Percentiles rank a stretch among this genome's conserved stretches.
These are phyloP conservation scores for Plasmodium fragile DNA, from an alignment of 169 alveolate species.

Conservation along the genomic window DNA sequence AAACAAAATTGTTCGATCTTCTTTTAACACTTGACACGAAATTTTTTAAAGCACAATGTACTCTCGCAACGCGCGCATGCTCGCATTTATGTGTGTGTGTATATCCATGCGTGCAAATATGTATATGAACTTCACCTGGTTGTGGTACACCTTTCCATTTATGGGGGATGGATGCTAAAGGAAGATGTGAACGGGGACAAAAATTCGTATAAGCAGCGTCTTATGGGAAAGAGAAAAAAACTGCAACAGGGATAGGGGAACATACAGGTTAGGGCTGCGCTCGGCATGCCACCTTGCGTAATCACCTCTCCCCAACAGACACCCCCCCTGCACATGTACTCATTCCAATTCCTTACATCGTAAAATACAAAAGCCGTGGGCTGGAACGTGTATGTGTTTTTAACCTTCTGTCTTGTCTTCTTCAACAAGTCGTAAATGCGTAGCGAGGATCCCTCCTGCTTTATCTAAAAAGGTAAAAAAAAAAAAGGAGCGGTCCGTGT, in stretches of 20 bases:
- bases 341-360: conserved; percentile 72
- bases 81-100: neutral
- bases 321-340: neutral
- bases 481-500: neutral
- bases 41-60: neutral
- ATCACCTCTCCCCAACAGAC: neutral
- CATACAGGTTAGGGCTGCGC: neutral
- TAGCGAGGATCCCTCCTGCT: conserved; percentile 83
- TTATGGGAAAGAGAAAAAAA: neutral
- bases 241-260: neutral
- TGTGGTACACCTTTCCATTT: conserved; percentile 72
- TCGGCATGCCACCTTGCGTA: neutral
- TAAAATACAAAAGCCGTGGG: conserved; percentile 85
- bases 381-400: conserved; percentile 79
- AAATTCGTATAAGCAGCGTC: neutral
- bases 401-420: conserved; percentile 77
- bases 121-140: conserved; percentile 19
- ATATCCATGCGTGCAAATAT: neutral
- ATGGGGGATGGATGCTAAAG: conserved; percentile 71
- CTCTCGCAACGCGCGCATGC: neutral
- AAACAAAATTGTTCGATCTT: neutral
- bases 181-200: neutral
- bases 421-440: conserved; percentile 80
- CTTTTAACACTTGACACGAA: neutral
- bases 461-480: conserved; percentile 73